Percentiles rank a stretch among this genome's conserved stretches.
Conservation (phyloP, 2,329 filamentous ascomycete genomes). For the Pyricularia sp. region DNA sequence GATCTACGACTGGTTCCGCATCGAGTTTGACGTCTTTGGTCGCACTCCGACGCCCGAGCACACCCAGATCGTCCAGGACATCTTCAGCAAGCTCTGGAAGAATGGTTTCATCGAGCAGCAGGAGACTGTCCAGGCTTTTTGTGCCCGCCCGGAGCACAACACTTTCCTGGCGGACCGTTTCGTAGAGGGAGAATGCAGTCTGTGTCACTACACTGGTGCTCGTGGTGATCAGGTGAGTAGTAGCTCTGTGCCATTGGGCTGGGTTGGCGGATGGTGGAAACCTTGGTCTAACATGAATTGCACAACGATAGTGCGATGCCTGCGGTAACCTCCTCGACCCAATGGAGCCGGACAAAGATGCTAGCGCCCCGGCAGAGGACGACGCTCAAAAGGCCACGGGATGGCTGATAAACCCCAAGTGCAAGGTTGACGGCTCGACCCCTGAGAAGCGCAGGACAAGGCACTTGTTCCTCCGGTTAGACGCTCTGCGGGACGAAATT, state of each 20-base stretch:
- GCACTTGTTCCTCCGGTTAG: conserved; percentile 79
- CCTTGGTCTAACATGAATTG: neutral
- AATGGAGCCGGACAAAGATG: conserved; percentile 30
- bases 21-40: conserved; percentile 89
- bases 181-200: conserved; percentile 64
- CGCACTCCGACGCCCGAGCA: conserved; percentile 81
- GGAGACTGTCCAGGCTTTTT: conserved; percentile 81
- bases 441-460: conserved; percentile 55
- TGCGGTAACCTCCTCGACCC: conserved; percentile 62
- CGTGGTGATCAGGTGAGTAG: conserved; percentile 44
- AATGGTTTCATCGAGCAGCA: conserved; percentile 83
- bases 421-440: conserved; percentile 85
- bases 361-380: neutral
- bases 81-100: conserved; percentile 76
- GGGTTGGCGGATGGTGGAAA: neutral
- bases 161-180: conserved; percentile 72
- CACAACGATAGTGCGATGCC: conserved; percentile 29
- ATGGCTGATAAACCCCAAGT: conserved; percentile 62
- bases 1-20: conserved; percentile 93
- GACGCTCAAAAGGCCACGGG: neutral
- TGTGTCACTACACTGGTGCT: conserved; percentile 59
- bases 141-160: conserved; percentile 44
- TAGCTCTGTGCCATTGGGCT: neutral
- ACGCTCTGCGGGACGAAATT: conserved; percentile 67
- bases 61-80: conserved; percentile 83